Base-by-base conservation (phyloP, 768 basidiomycete genomes). In the Mycena polygramma region DNA sequence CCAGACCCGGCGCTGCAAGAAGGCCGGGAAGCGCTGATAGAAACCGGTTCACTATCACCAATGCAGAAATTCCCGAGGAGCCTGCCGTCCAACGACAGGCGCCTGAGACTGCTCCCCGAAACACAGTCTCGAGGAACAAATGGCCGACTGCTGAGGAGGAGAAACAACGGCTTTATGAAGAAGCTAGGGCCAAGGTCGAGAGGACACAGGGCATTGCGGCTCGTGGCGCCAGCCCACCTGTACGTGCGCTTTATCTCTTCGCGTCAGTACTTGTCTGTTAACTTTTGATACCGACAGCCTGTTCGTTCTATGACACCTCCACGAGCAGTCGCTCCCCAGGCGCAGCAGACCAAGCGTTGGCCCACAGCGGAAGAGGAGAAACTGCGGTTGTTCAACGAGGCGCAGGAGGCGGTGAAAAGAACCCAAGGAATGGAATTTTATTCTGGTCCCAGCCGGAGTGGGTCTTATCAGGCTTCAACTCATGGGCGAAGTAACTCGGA, bases 301-400 rank as follows among this genome's bases (percentile, higher is more conserved):
- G 68, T 63, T 69, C 35, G 68, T 59, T 57, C 60, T 43, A 60
- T 41, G 54, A 64, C 68, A 39, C 63, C 71, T 46, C 67, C 76
- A 64, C 66, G 73, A 49, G 62, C 74, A 57, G 62, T 10, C 41
- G 41, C 41, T 41, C 11, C 74, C 51, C 45, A 63, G 4, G 58
- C 76, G 20, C 55, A 72, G 1, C 68, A 75, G 22, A 69, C 68
- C 37, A 74, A 76, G 37, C 77, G 78, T 46, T 94, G 92, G 92
- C 83, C 83, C 9, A 86, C 90, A 1, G 92, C 94, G 0, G 94
- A 94, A 79, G 88, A 90, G 64, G 94, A 95, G 77, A 95, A 95
- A 74, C 79, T 86, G 1, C 84, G 86, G n/a, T 76, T 94, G n/a
- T 94, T 87, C 78, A 83, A 91, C 58, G 78, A 89, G 57, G 93